Conservation (phyloP, 805 yeast genomes). For the Jamesozyma hellenica region DNA sequence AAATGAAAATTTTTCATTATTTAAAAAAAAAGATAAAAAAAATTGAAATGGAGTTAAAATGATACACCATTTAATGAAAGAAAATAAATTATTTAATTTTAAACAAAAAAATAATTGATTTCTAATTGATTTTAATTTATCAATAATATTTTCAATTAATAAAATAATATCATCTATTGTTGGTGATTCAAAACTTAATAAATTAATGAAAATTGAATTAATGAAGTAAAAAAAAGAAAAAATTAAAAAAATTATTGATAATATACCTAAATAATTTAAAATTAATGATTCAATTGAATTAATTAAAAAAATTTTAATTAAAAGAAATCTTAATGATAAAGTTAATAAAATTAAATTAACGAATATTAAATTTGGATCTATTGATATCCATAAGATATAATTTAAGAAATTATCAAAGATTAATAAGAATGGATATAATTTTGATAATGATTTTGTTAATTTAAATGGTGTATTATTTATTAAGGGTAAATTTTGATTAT, state of each 20-base stretch:
- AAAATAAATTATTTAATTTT: background rate
- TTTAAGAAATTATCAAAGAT: conserved; percentile 19
- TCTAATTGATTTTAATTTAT: conserved; percentile 11
- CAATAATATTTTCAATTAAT: conserved; percentile 16
- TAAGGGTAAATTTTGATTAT: conserved; percentile 17
- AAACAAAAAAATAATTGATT: background rate
- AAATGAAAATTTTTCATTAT: too few species aligned
- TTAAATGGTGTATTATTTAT: conserved; percentile 15
- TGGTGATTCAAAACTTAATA: conserved; percentile 21
- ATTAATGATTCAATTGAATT: background rate
- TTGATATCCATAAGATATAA: conserved; percentile 23
- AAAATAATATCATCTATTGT: conserved; percentile 26
- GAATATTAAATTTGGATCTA: conserved; percentile 21
- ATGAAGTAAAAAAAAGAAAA: conserved; percentile 16
- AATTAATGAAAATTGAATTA: conserved; percentile 12
- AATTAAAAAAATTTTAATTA: background rate
- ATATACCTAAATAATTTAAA: conserved; percentile 17
- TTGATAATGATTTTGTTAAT: conserved; percentile 15
- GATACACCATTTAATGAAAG: conserved; percentile 3
- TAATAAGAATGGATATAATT: conserved; percentile 22
- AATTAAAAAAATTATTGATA: conserved; percentile 9
- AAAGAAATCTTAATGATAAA: conserved; percentile 10
- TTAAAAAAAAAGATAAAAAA: too few species aligned
- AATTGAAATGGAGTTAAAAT: conserved; percentile 18
- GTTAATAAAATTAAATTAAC: conserved; percentile 15